A percentile compares a stretch with the other conserved stretches of the same genome.
These are phyloP conservation scores for Aspergillus terreus DNA, from an alignment of 2,329 filamentous ascomycete genomes.

Conservation along the genomic window DNA sequence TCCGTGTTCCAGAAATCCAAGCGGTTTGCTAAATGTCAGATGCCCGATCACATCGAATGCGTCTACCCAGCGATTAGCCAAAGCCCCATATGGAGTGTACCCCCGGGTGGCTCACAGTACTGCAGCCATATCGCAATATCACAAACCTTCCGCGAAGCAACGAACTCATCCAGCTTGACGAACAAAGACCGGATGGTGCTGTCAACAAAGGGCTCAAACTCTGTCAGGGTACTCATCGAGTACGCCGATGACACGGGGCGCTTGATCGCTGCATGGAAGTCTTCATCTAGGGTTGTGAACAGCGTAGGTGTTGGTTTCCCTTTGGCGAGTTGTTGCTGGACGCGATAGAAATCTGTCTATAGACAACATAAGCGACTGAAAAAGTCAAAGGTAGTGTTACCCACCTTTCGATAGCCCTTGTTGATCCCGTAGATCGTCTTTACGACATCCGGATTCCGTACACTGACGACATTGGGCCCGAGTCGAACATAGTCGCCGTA, in stretches of 20 bases:
- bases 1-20: conserved; percentile 21
- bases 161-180: background rate
- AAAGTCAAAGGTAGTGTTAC: background rate
- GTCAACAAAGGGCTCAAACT: conserved; percentile 38
- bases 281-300: background rate
- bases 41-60: conserved; percentile 38
- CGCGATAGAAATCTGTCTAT: background rate
- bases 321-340: background rate
- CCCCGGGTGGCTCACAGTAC: conserved; percentile 15
- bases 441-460: conserved; percentile 16
- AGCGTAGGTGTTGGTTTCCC: background rate
- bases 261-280: conserved; percentile 39
- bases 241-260: conserved; percentile 39
- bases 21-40: conserved; percentile 33
- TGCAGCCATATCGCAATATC: conserved; percentile 33
- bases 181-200: conserved; percentile 1
- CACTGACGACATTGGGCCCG: conserved; percentile 18
- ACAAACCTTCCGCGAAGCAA: conserved; percentile 14
- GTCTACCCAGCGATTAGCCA: background rate
- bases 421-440: conserved; percentile 21
- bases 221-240: conserved; percentile 39
- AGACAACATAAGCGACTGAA: background rate
- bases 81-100: no score
- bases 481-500: background rate
- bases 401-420: conserved; percentile 15